Conservation (phyloP, 1,139 yeast species). For the Pichia sp. region DNA sequence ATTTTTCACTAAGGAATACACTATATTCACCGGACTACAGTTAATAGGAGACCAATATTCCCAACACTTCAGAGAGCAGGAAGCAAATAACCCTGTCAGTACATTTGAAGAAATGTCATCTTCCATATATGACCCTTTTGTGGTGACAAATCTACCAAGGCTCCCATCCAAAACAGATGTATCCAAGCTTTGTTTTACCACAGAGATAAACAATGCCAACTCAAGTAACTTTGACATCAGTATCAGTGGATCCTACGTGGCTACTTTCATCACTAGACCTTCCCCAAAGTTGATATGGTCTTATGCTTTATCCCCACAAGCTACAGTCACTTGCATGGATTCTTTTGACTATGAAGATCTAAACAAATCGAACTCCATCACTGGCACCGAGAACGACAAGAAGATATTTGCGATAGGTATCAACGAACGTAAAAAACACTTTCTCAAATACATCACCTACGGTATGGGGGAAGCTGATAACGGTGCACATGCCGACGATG, state of each 20-base stretch:
- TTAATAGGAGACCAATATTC: no score
- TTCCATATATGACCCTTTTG: slow-evolving; percentile 24
- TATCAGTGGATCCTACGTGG: slow-evolving; percentile 68
- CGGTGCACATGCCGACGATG: slow-evolving; percentile 25
- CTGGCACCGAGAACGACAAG: slow-evolving; percentile 11
- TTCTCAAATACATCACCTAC: slow-evolving; percentile 33
- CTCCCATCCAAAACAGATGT: slow-evolving; percentile 20
- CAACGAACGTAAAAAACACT: slow-evolving; percentile 40
- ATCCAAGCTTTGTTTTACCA: slow-evolving; percentile 19
- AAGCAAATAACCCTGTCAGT: no score
- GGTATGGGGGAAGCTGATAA: slow-evolving; percentile 18
- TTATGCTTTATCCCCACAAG: slow-evolving; percentile 59
- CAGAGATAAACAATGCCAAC: slow-evolving; percentile 20
- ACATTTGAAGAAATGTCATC: no score
- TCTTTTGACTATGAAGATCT: slow-evolving; percentile 13
- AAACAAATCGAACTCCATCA: not conserved
- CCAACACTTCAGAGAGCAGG: no score
- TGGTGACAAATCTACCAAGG: slow-evolving; percentile 27
- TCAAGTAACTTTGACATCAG: slow-evolving; percentile 43
- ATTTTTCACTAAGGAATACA: no score
- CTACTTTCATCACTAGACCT: slow-evolving; percentile 67
- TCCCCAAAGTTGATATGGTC: slow-evolving; percentile 77
- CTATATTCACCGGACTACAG: no score
- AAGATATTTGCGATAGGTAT: slow-evolving; percentile 34
- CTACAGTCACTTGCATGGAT: slow-evolving; percentile 32